A percentile compares a stretch with the other conserved stretches of the same genome.
Conservation (phyloP, 805 yeast species). For the Kluyveromyces wickerhamii region DNA sequence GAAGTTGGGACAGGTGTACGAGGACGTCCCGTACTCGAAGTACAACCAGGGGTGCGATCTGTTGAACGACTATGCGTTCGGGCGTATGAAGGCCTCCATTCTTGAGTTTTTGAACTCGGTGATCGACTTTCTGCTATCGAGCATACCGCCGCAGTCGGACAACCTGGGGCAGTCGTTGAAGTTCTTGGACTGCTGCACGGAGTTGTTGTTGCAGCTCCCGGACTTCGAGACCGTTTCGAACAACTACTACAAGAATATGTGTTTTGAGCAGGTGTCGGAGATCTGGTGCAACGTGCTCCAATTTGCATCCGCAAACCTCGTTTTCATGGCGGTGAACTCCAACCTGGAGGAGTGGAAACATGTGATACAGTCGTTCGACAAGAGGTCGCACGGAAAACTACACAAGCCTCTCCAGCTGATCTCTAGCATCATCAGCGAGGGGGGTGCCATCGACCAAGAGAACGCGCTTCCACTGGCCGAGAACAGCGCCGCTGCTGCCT, state of each 20-base stretch:
- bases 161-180: slow-evolving; percentile 22
- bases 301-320: slow-evolving; percentile 19
- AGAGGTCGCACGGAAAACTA: slow-evolving; percentile 18
- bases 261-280: slow-evolving; percentile 28
- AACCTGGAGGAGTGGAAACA: slow-evolving; percentile 15
- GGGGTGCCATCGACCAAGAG: neutral
- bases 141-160: slow-evolving; percentile 26
- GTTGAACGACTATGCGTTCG: slow-evolving; percentile 30
- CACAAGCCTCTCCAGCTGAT: slow-evolving; percentile 20
- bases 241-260: slow-evolving; percentile 30
- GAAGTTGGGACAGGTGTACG: slow-evolving; percentile 19
- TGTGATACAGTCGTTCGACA: slow-evolving; percentile 20
- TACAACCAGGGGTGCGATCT: slow-evolving; percentile 11
- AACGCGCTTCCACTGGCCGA: neutral
- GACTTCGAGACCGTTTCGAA: slow-evolving; percentile 27
- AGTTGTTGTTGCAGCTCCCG: slow-evolving; percentile 24
- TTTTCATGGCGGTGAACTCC: slow-evolving; percentile 13
- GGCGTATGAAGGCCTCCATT: slow-evolving; percentile 25
- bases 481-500: neutral
- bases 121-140: slow-evolving; percentile 26
- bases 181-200: slow-evolving; percentile 25
- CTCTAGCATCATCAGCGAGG: neutral
- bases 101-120: slow-evolving; percentile 29
- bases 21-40: slow-evolving; percentile 26
- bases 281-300: slow-evolving; percentile 27